Percentiles rank a stretch among this genome's conserved stretches.
Conservation (phyloP, 371 early-diverging fungal genomes). For the Lichtheimia hyalospora region DNA sequence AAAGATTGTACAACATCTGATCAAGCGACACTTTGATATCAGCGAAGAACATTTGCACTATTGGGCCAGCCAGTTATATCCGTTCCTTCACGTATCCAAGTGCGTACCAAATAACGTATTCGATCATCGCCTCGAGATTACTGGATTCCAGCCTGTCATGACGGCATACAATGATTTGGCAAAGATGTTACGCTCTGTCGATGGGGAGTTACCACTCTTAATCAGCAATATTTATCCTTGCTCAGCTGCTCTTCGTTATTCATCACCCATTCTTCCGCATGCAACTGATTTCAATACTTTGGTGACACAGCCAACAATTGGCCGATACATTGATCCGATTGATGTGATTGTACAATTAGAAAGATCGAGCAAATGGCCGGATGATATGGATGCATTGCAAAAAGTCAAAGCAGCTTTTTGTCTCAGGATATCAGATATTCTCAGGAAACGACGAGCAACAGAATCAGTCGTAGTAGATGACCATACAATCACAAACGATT, state of each 20-base stretch:
- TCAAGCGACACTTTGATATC: constrained; percentile 69
- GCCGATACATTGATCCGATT: constrained; percentile 69
- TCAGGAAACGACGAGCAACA: constrained; percentile 46
- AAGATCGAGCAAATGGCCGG: constrained; percentile 86
- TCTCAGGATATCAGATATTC: constrained; percentile 61
- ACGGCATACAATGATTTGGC: constrained; percentile 69
- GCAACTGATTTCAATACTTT: constrained; percentile 56
- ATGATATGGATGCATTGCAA: constrained; percentile 83
- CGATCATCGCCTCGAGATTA: constrained; percentile 43
- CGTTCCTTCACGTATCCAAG: constrained; percentile 54
- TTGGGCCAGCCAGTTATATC: constrained; percentile 72
- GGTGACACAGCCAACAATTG: constrained; percentile 48
- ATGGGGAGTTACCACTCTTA: constrained; percentile 74
- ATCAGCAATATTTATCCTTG: constrained; percentile 71
- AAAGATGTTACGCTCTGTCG: constrained; percentile 64
- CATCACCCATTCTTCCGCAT: constrained; percentile 79
- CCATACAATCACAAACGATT: constrained; percentile 39
- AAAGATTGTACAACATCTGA: constrained; percentile 75
- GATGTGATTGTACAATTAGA: constrained; percentile 86
- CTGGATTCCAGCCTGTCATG: constrained; percentile 74
- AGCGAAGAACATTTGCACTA: constrained; percentile 50
- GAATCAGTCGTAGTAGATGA: constrained; percentile 51
- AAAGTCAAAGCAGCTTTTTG: constrained; percentile 90
- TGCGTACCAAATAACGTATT: constrained; percentile 47
- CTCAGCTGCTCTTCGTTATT: constrained; percentile 70